Conservation (phyloP, 2,329 filamentous ascomycete species). For the Trichothecium roseum region DNA sequence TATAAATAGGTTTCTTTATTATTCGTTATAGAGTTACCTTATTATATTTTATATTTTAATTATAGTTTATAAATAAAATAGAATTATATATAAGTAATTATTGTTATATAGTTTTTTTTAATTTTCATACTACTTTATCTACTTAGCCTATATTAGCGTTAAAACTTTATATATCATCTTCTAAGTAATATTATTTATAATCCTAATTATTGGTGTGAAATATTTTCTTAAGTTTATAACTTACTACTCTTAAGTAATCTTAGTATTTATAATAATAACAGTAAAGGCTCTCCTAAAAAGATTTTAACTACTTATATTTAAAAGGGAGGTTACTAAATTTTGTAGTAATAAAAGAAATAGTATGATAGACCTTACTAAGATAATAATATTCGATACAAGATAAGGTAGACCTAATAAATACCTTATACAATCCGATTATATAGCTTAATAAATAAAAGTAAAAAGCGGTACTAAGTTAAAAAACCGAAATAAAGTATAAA, state of each 20-base stretch:
- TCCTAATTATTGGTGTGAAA: too few species aligned
- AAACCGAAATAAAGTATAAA: conserved; percentile 5
- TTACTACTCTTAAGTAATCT: neutral
- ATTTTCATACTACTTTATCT: neutral
- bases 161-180: neutral
- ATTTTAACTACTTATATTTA: neutral
- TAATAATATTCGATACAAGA: neutral
- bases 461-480: neutral
- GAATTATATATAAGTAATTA: conserved; percentile 1
- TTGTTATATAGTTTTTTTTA: neutral
- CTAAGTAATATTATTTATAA: conserved; percentile 4
- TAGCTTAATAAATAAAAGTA: neutral
- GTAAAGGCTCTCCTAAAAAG: neutral
- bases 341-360: neutral
- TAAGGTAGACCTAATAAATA: neutral
- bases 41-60: conserved; percentile 1
- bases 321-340: conserved; percentile 1
- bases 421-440: neutral
- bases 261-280: neutral
- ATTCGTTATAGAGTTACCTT: neutral
- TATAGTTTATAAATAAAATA: conserved; percentile 1
- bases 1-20: conserved; percentile 1
- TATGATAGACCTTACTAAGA: conserved; percentile 1
- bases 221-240: neutral
- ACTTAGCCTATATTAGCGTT: neutral